These are phyloP conservation scores for Nitzschia putrida DNA, from an alignment of 108 stramenopile genomes.

Conservation along the genomic window DNA sequence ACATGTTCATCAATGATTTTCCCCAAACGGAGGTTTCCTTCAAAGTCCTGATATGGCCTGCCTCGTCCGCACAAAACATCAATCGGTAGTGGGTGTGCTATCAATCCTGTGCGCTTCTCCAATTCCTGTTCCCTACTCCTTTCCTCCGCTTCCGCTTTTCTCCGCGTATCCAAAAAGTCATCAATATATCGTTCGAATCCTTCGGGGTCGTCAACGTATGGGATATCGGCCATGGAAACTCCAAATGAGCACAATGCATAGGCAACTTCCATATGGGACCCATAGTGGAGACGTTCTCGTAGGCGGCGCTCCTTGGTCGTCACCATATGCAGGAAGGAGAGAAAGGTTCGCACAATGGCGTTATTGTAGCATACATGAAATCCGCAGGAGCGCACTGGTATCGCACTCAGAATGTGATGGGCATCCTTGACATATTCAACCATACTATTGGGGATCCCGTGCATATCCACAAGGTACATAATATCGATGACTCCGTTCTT, in stretches of 20 bases:
- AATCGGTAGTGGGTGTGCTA: background rate
- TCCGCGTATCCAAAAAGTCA: background rate
- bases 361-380: slow-evolving; percentile 21
- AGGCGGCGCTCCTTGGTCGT: slow-evolving; percentile 11
- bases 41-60: slow-evolving; percentile 21
- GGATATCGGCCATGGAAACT: slow-evolving; percentile 1
- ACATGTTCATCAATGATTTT: slow-evolving; percentile 14
- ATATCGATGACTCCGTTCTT: slow-evolving; percentile 4
- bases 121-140: background rate
- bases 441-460: slow-evolving; percentile 9
- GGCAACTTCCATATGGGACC: slow-evolving; percentile 20
- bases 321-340: slow-evolving; percentile 14
- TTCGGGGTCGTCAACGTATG: background rate
- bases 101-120: slow-evolving; percentile 7
- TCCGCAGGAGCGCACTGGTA: slow-evolving; percentile 8
- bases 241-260: slow-evolving; percentile 26
- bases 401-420: slow-evolving; percentile 10
- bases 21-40: slow-evolving; percentile 17
- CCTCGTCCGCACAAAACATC: slow-evolving; percentile 21
- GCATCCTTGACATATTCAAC: slow-evolving; percentile 5
- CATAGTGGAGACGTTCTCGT: slow-evolving; percentile 18
- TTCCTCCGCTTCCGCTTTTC: slow-evolving; percentile 2
- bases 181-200: background rate
- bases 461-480: slow-evolving; percentile 16
- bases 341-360: slow-evolving; percentile 8